Base-by-base conservation (phyloP, 331 rosid genomes). In the Arachis monticola region DNA sequence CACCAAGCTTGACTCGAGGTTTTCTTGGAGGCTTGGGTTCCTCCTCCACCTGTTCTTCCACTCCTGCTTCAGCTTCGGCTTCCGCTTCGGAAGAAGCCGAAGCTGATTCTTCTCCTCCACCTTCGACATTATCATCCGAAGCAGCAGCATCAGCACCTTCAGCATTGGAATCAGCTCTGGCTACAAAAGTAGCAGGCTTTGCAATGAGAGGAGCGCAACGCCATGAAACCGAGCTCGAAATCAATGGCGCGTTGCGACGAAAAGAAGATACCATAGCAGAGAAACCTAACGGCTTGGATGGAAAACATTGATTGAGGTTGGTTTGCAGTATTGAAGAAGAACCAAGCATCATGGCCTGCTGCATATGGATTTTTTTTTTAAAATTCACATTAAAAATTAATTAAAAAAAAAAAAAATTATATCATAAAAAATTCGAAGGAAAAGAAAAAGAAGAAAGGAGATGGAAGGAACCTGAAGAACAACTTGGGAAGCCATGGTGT, bases 1-100 rank as follows among this genome's bases (percentile, higher is more conserved):
- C 97, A 13, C 99, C 97, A 10, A 95, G 99, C 85, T 90, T 95
- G 48, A 87, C 88, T 42, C 97, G 86, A 58, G 89, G 84, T 78
- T 90, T 89, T 76, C 91, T 82, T 5, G 83, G 86, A 3, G 81
- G 85, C 77, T 87, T 88, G 13, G 79, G 55, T 68, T 78, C 82
- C 67, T 83, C 85, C 7, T 80, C 82, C 9, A n/a, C 70, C 48
- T 59, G 70, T 64, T 85, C 84, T 3, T 68, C 73, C 51, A 71
- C 70, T 65, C 83, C 87, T 1, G 51, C 69, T 76, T 83, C 90
- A 1, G 84, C 3, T 32, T 80, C 83, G 1, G 74, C 70, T 65
- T 84, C 87, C 1, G 51, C 69, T 76, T 83, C 90, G 2, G 84
- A 27, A 73, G 75, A 80, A 76, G 80, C 38, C 38, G 38, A 32